Base-by-base conservation (phyloP, 208 protist species). In the Plasmodiophora brassicae region DNA sequence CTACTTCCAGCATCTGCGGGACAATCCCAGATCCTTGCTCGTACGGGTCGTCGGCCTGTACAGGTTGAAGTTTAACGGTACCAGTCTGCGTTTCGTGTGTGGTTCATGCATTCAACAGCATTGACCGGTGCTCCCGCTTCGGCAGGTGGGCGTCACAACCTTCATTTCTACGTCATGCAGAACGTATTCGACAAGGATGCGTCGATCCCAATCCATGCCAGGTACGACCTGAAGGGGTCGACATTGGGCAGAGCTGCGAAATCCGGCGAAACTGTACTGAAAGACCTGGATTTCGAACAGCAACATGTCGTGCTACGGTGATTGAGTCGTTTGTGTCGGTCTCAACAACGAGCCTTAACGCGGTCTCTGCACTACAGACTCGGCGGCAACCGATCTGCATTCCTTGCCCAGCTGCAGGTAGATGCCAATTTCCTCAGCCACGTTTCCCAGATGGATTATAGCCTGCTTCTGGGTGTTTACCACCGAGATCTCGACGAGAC, bases 171-270 rank as follows among this genome's bases (percentile, higher is more conserved):
- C 71, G 32, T 88, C 43, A 83, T 88, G 53, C 46, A 44, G 44
- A 88, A 88, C 32, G 53, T 88, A 43, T 88, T 88, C 43, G 36
- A 25, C 41, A 43, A 22, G 60, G 43, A 83, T 88, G 25, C 14
- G 25, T 57, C 50, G 50, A 57, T 57, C 28, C 86, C 72, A 46
- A 32, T 78, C 45, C 54, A 88, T 45, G 39, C 53, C n/a, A 88
- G 71, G 71, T 88, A 46, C 28, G 86, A 88, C 44, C 35, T 88
- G 8, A 88, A 88, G 44, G 86, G 86, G 20, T 88, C 86, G 8
- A 14, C 32, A 0, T 54, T 84, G 53, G 57, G 84, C 25, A 0
- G 86, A 28, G 38, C 1, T 8, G 53, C 57, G n/a, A 54, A 85
- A 36, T 14, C 20, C 25, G 14, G 20, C 25, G 50, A 57, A 57